Base-by-base conservation (phyloP, 192 early-diverging fungal genomes). In the Backusella liffmaniae region DNA sequence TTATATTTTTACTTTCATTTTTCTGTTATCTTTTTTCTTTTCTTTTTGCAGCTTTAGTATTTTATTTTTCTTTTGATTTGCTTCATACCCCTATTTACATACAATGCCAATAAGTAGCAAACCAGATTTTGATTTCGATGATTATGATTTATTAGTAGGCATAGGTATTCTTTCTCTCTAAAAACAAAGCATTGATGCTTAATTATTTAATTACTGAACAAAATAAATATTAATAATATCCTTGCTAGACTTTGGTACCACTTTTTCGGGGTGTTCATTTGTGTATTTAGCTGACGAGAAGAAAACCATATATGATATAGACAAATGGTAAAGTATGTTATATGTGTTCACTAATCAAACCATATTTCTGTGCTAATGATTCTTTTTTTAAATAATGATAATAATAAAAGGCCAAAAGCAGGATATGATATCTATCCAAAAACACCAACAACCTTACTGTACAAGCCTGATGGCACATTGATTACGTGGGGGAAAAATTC, bases 401-500 rank as follows among this genome's bases (percentile, higher is more conserved):
- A 56, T 21, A 56, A 13, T 29, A 62, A 29, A 26, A 69, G 34
- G 67, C 67, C 67, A 69, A 18, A 10, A 41, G 21, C 4, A 36
- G 34, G 23, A 13, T 21, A 41, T 26, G 39, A 23, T 41, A 23
- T 23, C 23, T 69, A 69, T n/a, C 67, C 30, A 34, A 69, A 69
- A 37, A 37, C 35, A 2, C 67, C 67, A 69, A 69, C 67, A 5
- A 4, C 39, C 7, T 37, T 23, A 18, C 67, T 69, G 16, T 69
- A 69, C 67, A 12, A 69, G 7, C 30, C 34, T 3, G 18, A 37
- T 3, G 39, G 35, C 9, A 69, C 67, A 23, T 21, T 37, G 18
- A 21, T 69, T 69, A 13, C 67, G 3, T 69, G 67, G 67, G 67
- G 67, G 39, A 23, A 41, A 23, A 41, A 41, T n/a, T 35, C 67